These are phyloP conservation scores for Dioscorea dumetorum DNA, from an alignment of 106 monocot species.

Conservation along the genomic window DNA sequence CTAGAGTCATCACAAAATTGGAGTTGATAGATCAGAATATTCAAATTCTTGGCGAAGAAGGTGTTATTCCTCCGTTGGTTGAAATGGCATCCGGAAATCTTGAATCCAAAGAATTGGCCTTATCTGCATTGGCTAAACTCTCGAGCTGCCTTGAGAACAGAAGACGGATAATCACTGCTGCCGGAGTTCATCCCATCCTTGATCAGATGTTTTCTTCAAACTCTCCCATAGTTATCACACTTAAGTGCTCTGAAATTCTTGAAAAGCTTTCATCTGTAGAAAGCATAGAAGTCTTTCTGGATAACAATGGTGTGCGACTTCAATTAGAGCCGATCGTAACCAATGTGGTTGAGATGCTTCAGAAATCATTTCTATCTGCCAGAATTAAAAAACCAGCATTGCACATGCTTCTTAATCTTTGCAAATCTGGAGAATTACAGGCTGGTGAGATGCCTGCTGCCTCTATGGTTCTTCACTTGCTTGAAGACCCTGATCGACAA, in stretches of 20 bases:
- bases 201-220: slow-evolving; percentile 7
- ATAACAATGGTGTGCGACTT: neutral
- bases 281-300: slow-evolving; percentile 12
- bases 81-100: slow-evolving; percentile 10
- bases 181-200: slow-evolving; percentile 9
- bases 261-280: slow-evolving; percentile 7
- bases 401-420: slow-evolving; percentile 6
- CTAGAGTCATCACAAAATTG: slow-evolving; percentile 6
- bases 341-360: slow-evolving; percentile 5
- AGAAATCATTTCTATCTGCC: neutral
- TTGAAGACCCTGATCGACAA: slow-evolving; percentile 9
- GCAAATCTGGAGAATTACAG: slow-evolving; percentile 1
- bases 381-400: slow-evolving; percentile 7
- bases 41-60: slow-evolving; percentile 13
- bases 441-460: slow-evolving; percentile 5
- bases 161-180: slow-evolving; percentile 3
- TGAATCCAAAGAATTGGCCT: slow-evolving; percentile 15
- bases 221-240: slow-evolving; percentile 1
- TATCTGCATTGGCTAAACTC: slow-evolving; percentile 11
- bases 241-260: slow-evolving; percentile 16
- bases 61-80: slow-evolving; percentile 12
- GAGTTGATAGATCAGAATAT: slow-evolving; percentile 15
- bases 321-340: slow-evolving; percentile 7
- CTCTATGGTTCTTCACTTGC: slow-evolving; percentile 11
- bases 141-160: slow-evolving; percentile 5